Percentiles rank a stretch among this genome's conserved stretches.
phyloP scores from a whole-genome alignment of 768 basidiomycete species.

The Pholiota molesta region DNA sequence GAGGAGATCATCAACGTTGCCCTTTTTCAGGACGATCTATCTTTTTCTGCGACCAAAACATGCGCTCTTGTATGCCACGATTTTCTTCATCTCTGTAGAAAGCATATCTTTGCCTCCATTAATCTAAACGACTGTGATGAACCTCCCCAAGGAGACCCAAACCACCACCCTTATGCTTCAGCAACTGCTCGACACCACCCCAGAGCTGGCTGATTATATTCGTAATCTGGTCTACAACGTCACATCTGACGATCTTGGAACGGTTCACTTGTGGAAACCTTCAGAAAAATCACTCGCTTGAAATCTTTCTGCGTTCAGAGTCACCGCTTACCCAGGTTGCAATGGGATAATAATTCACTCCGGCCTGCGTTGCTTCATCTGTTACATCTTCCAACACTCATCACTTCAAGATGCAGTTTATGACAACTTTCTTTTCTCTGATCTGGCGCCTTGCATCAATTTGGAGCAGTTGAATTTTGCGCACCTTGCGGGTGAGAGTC shows the following conservation, averaged over 20 bases:
- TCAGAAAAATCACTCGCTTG: neutral
- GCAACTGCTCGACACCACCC: neutral
- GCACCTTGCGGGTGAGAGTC: no score
- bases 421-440: slow-evolving; percentile 10
- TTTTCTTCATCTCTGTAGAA: slow-evolving; percentile 2
- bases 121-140: neutral
- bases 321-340: neutral
- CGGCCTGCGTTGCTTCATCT: slow-evolving; percentile 13
- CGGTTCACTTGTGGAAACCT: neutral
- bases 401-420: neutral
- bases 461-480: slow-evolving; percentile 4
- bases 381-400: slow-evolving; percentile 11
- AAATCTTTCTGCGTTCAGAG: neutral
- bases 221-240: slow-evolving; percentile 1
- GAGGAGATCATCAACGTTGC: neutral
- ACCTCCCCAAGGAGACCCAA: no score
- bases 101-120: slow-evolving; percentile 7
- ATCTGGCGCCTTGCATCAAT: slow-evolving; percentile 6
- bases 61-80: slow-evolving; percentile 12
- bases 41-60: slow-evolving; percentile 6
- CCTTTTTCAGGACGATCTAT: neutral
- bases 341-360: slow-evolving; percentile 11
- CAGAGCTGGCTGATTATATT: slow-evolving; percentile 9
- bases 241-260: neutral
- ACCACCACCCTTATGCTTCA: neutral